Percentiles rank a stretch among this genome's conserved stretches.
These are phyloP conservation scores for Eutrema heterophyllum DNA, from an alignment of 345 rosid species.

Conservation along the genomic window DNA sequence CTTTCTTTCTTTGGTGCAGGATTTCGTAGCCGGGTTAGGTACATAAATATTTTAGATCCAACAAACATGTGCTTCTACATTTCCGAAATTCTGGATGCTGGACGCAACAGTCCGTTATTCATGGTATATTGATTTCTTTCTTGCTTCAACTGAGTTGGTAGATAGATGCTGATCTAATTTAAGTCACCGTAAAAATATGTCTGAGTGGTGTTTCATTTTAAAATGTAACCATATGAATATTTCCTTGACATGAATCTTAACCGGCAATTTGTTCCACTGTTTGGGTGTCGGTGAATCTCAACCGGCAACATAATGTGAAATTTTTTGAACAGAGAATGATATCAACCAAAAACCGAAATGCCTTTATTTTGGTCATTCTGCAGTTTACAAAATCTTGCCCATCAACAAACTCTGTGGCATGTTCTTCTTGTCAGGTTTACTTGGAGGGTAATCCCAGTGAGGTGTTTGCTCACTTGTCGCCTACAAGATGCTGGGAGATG, in stretches of 20 bases:
- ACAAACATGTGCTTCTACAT: slow-evolving; percentile 63
- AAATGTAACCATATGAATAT: background rate
- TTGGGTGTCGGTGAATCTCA: background rate
- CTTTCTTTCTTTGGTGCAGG: slow-evolving; percentile 54
- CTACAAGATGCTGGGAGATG: slow-evolving; percentile 97
- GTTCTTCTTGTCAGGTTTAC: slow-evolving; percentile 59
- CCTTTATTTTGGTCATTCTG: background rate
- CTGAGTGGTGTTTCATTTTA: background rate
- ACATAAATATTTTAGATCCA: slow-evolving; percentile 79
- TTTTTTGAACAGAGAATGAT: background rate
- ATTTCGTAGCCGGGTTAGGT: slow-evolving; percentile 83
- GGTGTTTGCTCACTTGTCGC: slow-evolving; percentile 79
- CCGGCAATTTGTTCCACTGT: background rate
- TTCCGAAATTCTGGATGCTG: slow-evolving; percentile 89
- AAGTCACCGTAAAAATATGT: background rate
- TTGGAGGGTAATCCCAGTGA: slow-evolving; percentile 73
- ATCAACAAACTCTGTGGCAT: slow-evolving; percentile 5
- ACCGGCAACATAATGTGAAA: too few relatives aligned
- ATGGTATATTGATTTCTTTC: slow-evolving; percentile 45
- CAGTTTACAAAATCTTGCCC: background rate
- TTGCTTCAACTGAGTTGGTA: background rate
- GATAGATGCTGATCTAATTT: slow-evolving; percentile 7
- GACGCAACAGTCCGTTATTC: slow-evolving; percentile 63
- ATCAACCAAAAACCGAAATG: background rate
- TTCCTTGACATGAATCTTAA: background rate